Percentiles rank a stretch among this genome's conserved stretches.
These are phyloP conservation scores for Lepidium didymum DNA, from an alignment of 345 rosid species.

Conservation along the genomic window DNA sequence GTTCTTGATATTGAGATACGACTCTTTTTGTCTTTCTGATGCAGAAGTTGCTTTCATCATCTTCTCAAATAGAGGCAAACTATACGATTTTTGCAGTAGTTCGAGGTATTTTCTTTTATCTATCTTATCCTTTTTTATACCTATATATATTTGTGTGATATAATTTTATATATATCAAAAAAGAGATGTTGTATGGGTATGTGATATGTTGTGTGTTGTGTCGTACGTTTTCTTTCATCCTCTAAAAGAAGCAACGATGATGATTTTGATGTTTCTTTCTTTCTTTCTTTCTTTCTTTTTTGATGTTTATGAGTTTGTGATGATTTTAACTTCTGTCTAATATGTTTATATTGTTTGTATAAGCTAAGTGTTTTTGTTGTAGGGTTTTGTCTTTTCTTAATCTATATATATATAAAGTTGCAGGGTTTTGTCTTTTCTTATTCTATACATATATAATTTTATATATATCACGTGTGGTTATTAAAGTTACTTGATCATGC, in stretches of 20 bases:
- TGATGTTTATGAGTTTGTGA: slow-evolving; percentile 4
- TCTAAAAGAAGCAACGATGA: neutral
- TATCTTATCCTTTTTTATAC: neutral
- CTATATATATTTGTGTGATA: neutral
- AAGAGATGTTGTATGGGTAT: slow-evolving; percentile 10
- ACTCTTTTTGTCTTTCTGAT: slow-evolving; percentile 97
- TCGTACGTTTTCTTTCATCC: slow-evolving; percentile 20
- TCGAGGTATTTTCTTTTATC: slow-evolving; percentile 48
- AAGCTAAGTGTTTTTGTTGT: too few species aligned
- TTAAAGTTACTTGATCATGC: too few species aligned
- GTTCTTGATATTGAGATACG: too few species aligned
- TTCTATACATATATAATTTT: too few species aligned
- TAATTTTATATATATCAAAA: neutral
- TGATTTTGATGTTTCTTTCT: neutral
- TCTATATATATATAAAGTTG: too few species aligned
- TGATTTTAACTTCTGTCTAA: neutral
- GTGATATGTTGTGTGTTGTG: slow-evolving; percentile 22
- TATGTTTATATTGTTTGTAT: neutral
- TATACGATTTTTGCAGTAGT: slow-evolving; percentile 51
- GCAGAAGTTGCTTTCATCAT: slow-evolving; percentile 99
- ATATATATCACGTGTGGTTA: too few species aligned
- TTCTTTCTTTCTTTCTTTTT: neutral
- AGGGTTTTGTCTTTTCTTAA: too few species aligned
- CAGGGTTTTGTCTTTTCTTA: too few species aligned
- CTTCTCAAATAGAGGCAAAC: slow-evolving; percentile 97